These are phyloP conservation scores for Sordaria brevicollis DNA, from an alignment of 495 filamentous ascomycete species.

Conservation along the genomic window DNA sequence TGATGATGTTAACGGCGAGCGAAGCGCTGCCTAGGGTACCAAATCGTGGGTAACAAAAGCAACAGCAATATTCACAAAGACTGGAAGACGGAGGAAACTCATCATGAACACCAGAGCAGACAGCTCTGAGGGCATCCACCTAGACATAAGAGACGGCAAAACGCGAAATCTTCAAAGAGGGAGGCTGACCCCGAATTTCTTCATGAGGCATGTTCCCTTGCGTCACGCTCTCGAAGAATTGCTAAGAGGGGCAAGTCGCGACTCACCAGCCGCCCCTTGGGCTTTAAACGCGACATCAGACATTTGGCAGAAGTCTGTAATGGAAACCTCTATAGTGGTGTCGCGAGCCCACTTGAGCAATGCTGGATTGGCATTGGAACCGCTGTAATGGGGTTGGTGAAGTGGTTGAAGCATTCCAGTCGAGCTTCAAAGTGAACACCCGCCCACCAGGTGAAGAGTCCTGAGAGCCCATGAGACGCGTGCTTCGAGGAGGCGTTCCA, in stretches of 20 bases:
- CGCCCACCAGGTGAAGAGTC: not conserved
- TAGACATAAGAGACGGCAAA: not conserved
- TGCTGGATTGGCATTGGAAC: not conserved
- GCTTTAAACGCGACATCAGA: not conserved
- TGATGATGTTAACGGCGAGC: not conserved
- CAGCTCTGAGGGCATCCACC: not conserved
- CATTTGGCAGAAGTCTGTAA: not conserved
- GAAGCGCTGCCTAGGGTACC: not conserved
- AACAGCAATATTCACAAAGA: not conserved
- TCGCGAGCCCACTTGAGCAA: not conserved
- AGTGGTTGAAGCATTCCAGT: not conserved
- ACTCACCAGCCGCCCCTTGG: not conserved
- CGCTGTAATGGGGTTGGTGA: not conserved
- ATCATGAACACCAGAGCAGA: not conserved
- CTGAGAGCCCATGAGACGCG: not conserved
- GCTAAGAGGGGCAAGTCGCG: not conserved
- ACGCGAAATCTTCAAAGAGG: not conserved
- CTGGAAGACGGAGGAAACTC: not conserved
- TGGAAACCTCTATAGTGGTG: not conserved
- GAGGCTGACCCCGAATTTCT: not conserved
- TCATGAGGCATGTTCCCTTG: not conserved
- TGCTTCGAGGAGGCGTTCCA: not conserved
- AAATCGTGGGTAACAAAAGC: not conserved
- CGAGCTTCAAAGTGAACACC: not conserved
- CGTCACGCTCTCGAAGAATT: not conserved